Evolutionary conservation across 2,329 filamentous ascomycete species (phyloP), one percentile per base, ranked within the genome.

Genomic region (Paraphoma chrysanthemicola): DNA sequence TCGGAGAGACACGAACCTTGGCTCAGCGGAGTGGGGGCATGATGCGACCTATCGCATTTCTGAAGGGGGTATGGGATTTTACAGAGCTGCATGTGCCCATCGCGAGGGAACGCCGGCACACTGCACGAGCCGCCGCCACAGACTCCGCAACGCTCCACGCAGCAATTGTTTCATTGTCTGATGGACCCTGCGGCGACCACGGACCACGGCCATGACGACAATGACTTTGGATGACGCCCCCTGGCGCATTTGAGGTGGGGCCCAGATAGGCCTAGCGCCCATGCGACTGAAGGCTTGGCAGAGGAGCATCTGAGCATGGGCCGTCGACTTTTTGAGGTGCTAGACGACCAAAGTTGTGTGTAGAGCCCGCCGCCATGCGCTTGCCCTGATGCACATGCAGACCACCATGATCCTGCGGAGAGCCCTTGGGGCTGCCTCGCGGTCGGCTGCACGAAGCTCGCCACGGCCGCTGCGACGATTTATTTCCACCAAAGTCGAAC

Each of bases 391-490:
- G 9, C 33, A 14, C 33, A 10, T 36, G 2, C 33, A 36, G 3
- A 10, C 14, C 54, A 42, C 6, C 23, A 59, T 59, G 57, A 59
- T 59, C 45, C 43, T 59, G 53, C 53, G 57, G 41, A 36, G 17
- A 38, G 31, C 46, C 31, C 10, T 42, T 17, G 14, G 16, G 11
- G 12, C 39, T 9, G 11, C 11, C 76, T 57, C 64, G 31, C 46
- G 73, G 54, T 74, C 75, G 48, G 69, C 80, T 53, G 74, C 77
- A 29, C 70, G 62, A 57, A 55, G 54, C 44, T 44, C 63, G 38
- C 50, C 58, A 42, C 59, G 48, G 17, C 61, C 63, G 51, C 62
- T 63, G 44, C 62, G 65, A 49, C 69, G 73, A 50, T 67, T 69
- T 60, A 63, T 77, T 42, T 73, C 72, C 52, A 69, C 72, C 53